Conservation (phyloP, 2,329 filamentous ascomycete genomes). For the Fusarium devonianum region DNA sequence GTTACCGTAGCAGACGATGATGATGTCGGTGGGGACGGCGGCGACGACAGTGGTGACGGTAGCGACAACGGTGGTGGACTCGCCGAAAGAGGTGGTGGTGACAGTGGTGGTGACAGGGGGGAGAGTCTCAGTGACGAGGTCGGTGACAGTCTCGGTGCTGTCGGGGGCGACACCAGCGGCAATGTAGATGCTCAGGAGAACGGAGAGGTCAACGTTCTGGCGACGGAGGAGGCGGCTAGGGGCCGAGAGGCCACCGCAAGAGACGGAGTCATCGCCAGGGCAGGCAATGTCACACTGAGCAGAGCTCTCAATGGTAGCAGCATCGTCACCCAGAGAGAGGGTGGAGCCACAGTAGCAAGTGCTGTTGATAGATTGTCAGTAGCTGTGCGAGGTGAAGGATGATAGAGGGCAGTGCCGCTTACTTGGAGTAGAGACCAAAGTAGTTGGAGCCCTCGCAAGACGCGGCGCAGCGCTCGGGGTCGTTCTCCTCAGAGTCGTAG, state of each 20-base stretch:
- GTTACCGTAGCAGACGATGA: slow-evolving; percentile 44
- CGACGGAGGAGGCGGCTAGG: slow-evolving; percentile 29
- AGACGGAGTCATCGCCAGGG: slow-evolving; percentile 37
- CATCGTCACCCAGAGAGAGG: slow-evolving; percentile 25
- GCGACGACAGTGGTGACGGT: slow-evolving; percentile 36
- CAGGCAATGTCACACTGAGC: slow-evolving; percentile 39
- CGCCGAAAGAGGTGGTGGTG: slow-evolving; percentile 41
- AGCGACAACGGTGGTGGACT: slow-evolving; percentile 31
- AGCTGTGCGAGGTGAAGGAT: too few relatives aligned
- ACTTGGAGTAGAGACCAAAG: slow-evolving; percentile 39
- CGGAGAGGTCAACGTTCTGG: slow-evolving; percentile 29
- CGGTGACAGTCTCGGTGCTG: slow-evolving; percentile 22
- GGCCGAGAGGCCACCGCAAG: slow-evolving; percentile 39
- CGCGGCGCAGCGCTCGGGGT: slow-evolving; percentile 31
- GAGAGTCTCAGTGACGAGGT: slow-evolving; percentile 39
- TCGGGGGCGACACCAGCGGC: slow-evolving; percentile 16
- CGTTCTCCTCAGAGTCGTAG: slow-evolving; percentile 23
- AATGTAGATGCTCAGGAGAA: slow-evolving; percentile 38
- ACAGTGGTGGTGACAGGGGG: slow-evolving; percentile 36
- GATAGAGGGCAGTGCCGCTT: slow-evolving; percentile 12
- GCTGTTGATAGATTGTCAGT: slow-evolving; percentile 24
- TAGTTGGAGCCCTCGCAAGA: slow-evolving; percentile 36
- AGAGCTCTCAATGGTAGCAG: slow-evolving; percentile 14
- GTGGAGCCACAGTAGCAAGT: slow-evolving; percentile 44
- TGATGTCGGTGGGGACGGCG: slow-evolving; percentile 29